Evolutionary conservation across 306 rosid species (phyloP), one percentile per base, ranked within the genome.

Genomic region (Senna siamea): DNA sequence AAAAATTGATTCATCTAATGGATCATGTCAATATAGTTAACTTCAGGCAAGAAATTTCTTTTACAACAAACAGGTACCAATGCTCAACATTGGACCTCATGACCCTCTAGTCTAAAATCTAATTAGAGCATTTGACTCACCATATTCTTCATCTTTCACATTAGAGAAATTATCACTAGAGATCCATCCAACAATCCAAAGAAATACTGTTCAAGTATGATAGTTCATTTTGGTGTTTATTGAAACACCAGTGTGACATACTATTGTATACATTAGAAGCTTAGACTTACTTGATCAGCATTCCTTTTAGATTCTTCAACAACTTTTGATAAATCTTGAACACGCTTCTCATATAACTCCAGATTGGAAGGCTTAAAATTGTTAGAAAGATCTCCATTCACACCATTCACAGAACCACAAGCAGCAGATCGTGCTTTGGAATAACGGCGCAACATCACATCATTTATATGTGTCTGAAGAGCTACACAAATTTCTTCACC

Each of bases 401-500:
- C 40, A 7, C 89, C 96, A 74, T 78, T 82, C 57, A 78, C 34
- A 9, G 93, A 86, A 65, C 78, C 86, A 51, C 68, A 70, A 50
- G 82, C 80, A 80, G 88, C 53, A 70, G 93, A 75, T 41, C 89
- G 80, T 50, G 92, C 87, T 83, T 89, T 93, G 47, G 98, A 91
- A 82, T 90, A 91, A 17, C 98, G 89, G 30, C 96, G 89, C 77
- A 93, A 76, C 97, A 93, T 91, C 70, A 93, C 96, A 50, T 93
- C 97, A 68, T 93, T 93, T 85, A 93, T 93, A 74, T 93, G 98
- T 10, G 97, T 93, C 67, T 93, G 98, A 64, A 93, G 96, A 79
- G 97, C 97, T 59, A 89, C 97, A 81, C 98, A 93, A 73, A 93
- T 91, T 89, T 91, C 98, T 85, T 93, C 98, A 72, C 98, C 98